Base-by-base conservation (phyloP, 352 stramenopile genomes). In the Phytophthora tentaculata region DNA sequence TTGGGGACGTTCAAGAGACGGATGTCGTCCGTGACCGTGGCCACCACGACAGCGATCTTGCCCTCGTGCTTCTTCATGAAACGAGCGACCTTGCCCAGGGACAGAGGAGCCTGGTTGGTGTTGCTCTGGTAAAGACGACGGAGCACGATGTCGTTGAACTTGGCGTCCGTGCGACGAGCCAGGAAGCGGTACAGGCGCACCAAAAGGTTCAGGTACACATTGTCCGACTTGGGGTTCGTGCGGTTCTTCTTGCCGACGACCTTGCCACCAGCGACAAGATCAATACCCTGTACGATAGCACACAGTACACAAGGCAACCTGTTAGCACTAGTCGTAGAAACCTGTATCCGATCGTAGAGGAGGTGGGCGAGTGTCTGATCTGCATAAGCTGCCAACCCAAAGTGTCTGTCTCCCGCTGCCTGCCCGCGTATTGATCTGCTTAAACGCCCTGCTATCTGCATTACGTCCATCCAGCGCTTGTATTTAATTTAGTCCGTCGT, bases 81-180 rank as follows among this genome's bases (percentile, higher is more conserved):
- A 73, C 96, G 95, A 65, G 89, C 86, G 49, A 99, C 84, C 73
- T 97, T 90, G 72, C 92, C 88, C 60, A 99, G 92, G 56, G 96
- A 98, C 68, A 99, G 97, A 48, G 98, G 97, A 54, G 97, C 96
- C 73, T 98, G 89, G 91, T 99, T 99, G 44, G 97, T 98, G 88
- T 99, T 98, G 71, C 89, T 98, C 96, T 99, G 98, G 89, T 99
- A 99, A 73, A 99, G 89, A 75, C 98, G 96, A 90, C 99, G 99
- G 43, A 99, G 89, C 62, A 99, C 96, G 48, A 98, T 98, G 61
- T 88, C 90, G 82, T 98, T 98, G 91, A 99, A 99, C 80, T 98
- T 98, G 71, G 96, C 97, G 71, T 99, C 96, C 41, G 98, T 99
- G 85, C 98, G 94, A 80, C 98, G 95, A 67, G 91, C 89, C 51